Conservation (phyloP, 108 stramenopile genomes). For the Epithemia pelagica region DNA sequence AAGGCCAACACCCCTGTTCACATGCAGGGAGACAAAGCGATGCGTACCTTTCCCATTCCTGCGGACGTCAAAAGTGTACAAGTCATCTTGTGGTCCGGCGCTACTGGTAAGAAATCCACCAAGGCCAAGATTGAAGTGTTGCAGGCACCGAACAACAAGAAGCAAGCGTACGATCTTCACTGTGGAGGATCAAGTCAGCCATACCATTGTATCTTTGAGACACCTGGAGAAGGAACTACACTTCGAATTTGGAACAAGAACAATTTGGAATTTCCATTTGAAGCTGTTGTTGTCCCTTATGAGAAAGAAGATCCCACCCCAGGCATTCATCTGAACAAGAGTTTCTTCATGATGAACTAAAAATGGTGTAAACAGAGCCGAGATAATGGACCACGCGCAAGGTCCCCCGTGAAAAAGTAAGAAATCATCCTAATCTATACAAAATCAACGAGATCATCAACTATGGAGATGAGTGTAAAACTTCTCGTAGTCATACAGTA, state of each 20-base stretch:
- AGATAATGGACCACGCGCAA: too few species aligned
- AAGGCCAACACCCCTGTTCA: conserved; percentile 37
- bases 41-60: conserved; percentile 56
- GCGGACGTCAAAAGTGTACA: conserved; percentile 56
- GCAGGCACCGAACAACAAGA: conserved; percentile 49
- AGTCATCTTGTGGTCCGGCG: conserved; percentile 45
- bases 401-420: too few species aligned
- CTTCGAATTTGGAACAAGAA: conserved; percentile 47
- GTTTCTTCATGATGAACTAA: neutral
- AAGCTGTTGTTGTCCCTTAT: conserved; percentile 49
- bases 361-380: too few species aligned
- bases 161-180: conserved; percentile 45
- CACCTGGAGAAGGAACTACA: conserved; percentile 47
- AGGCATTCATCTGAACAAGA: neutral
- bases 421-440: too few species aligned
- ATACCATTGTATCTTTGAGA: conserved; percentile 50
- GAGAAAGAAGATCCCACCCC: conserved; percentile 15
- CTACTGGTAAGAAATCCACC: conserved; percentile 64
- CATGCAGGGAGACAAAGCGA: conserved; percentile 47
- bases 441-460: too few species aligned
- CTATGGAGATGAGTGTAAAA: too few species aligned
- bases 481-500: too few species aligned
- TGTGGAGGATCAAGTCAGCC: conserved; percentile 59
- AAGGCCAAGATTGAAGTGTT: conserved; percentile 48
- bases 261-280: conserved; percentile 51